phyloP scores from a whole-genome alignment of 257 asterid genomes.

The Jacaranda copaia region DNA sequence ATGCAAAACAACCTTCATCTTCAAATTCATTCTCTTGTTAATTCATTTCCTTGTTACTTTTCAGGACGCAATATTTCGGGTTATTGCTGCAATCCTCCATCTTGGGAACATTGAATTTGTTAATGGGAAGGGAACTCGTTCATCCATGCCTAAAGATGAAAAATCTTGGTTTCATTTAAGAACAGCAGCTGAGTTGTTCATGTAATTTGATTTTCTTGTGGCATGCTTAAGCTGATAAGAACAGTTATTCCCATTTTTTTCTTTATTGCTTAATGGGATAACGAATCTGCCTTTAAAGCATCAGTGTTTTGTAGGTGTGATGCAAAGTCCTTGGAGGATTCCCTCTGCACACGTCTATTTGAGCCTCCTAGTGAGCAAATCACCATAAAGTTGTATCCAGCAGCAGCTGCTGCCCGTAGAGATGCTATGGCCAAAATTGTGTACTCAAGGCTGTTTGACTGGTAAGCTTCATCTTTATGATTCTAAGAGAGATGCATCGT shows the following conservation, averaged over 20 bases:
- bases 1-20: too few relatives aligned
- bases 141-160: too few relatives aligned
- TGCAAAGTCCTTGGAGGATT: slow-evolving; percentile 23
- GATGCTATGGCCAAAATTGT: too few relatives aligned
- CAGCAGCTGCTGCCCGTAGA: slow-evolving; percentile 65
- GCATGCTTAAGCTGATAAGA: neutral
- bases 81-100: too few relatives aligned
- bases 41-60: too few relatives aligned
- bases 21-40: too few relatives aligned
- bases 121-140: too few relatives aligned
- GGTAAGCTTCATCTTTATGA: slow-evolving; percentile 53
- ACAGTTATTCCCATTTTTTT: neutral
- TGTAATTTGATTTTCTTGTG: slow-evolving; percentile 53
- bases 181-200: slow-evolving; percentile 32
- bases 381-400: slow-evolving; percentile 78
- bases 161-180: too few relatives aligned
- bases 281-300: slow-evolving; percentile 17
- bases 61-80: too few relatives aligned
- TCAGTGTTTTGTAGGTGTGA: slow-evolving; percentile 65
- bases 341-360: slow-evolving; percentile 77
- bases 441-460: slow-evolving; percentile 55
- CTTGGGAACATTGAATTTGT: too few relatives aligned
- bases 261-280: neutral
- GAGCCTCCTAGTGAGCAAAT: slow-evolving; percentile 85
- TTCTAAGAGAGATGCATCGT: neutral